Percentiles rank a stretch among this genome's conserved stretches.
Conservation (phyloP, 208 protist genomes). For the Wallacemonas sp. region DNA sequence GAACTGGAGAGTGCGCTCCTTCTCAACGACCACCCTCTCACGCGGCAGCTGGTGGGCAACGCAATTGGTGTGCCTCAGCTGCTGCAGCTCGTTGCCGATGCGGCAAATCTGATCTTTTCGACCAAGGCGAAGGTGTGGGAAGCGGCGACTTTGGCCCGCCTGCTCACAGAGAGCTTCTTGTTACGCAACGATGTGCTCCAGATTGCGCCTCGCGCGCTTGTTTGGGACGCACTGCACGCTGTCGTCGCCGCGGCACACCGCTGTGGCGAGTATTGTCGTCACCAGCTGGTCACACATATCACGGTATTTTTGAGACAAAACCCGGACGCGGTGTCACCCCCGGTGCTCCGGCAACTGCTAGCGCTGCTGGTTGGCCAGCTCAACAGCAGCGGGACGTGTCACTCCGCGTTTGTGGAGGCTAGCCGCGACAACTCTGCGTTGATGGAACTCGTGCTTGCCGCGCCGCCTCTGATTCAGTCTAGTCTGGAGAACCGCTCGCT, state of each 20-base stretch:
- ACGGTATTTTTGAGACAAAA: constrained; percentile 56
- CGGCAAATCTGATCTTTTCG: constrained; percentile 57
- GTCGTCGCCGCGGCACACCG: constrained; percentile 80
- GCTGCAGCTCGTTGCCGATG: constrained; percentile 63
- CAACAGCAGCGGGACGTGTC: constrained; percentile 42
- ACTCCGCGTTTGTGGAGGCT: constrained; percentile 30
- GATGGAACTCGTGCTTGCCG: constrained; percentile 74
- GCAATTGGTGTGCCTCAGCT: constrained; percentile 47
- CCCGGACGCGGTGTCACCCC: constrained; percentile 3
- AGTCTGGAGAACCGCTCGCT: constrained; percentile 66
- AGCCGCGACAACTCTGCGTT: constrained; percentile 76
- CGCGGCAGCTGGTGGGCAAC: constrained; percentile 51
- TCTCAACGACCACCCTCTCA: constrained; percentile 76
- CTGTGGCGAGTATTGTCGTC: constrained; percentile 65
- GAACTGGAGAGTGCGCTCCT: constrained; percentile 64
- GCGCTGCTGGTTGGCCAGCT: constrained; percentile 71
- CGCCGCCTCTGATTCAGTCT: constrained; percentile 32
- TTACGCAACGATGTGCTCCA: constrained; percentile 44
- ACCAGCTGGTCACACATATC: constrained; percentile 67
- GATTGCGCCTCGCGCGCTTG: constrained; percentile 48
- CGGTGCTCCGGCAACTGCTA: constrained; percentile 66
- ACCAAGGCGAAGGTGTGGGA: constrained; percentile 76
- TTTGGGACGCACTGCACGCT: constrained; percentile 88
- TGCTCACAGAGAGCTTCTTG: constrained; percentile 67
- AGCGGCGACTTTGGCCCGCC: constrained; percentile 53